Conservation (phyloP, 352 stramenopile genomes). For the Phytophthora podocarpi region DNA sequence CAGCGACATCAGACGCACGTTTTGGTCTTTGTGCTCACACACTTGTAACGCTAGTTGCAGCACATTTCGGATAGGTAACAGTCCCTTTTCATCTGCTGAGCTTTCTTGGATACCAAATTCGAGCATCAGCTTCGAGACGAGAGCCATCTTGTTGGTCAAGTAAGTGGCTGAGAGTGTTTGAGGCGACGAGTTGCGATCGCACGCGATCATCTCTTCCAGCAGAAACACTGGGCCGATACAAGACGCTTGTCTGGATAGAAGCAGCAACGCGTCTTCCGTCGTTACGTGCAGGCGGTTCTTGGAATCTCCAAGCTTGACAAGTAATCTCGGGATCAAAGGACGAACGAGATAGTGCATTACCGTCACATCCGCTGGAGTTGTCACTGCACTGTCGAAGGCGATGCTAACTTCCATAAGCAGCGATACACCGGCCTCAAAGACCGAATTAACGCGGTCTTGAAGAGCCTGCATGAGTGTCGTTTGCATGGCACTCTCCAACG, state of each 20-base stretch:
- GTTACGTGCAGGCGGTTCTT: constrained; percentile 74
- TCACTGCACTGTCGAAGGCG: constrained; percentile 41
- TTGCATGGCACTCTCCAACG: constrained; percentile 49
- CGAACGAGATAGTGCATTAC: constrained; percentile 62
- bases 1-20: constrained; percentile 62
- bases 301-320: constrained; percentile 77
- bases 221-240: constrained; percentile 74
- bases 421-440: constrained; percentile 76
- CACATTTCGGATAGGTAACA: constrained; percentile 67
- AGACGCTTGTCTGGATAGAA: constrained; percentile 63
- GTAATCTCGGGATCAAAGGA: constrained; percentile 69
- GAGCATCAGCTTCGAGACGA: constrained; percentile 78
- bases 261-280: constrained; percentile 74
- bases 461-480: constrained; percentile 62
- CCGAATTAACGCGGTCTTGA: constrained; percentile 78
- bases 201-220: constrained; percentile 74
- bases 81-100: constrained; percentile 30
- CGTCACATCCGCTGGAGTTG: constrained; percentile 24
- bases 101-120: constrained; percentile 79
- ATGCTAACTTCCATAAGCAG: constrained; percentile 82
- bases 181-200: constrained; percentile 58
- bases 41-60: constrained; percentile 70
- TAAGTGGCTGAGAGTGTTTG: constrained; percentile 64
- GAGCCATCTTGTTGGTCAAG: constrained; percentile 68
- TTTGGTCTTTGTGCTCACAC: constrained; percentile 76